phyloP scores from a whole-genome alignment of 768 basidiomycete genomes.

The Scleroderma bovista region DNA sequence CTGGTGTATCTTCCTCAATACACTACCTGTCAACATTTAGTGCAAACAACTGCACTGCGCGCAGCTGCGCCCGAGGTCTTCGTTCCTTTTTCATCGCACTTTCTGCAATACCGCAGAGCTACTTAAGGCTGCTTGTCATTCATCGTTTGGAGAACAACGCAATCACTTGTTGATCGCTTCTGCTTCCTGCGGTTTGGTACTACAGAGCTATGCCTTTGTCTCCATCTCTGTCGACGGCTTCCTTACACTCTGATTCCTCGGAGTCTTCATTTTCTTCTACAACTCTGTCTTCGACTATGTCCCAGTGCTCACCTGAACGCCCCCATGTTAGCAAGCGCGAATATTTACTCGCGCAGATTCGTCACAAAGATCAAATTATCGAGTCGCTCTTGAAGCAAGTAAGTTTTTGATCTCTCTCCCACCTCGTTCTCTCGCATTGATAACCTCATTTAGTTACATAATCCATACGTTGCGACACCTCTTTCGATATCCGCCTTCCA shows the following conservation, averaged over 20 bases:
- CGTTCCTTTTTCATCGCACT: not conserved
- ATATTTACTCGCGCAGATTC: constrained; percentile 78
- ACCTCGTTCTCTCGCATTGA: constrained; percentile 1
- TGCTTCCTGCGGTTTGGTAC: not conserved
- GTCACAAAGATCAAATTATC: constrained; percentile 84
- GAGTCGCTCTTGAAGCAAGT: constrained; percentile 82
- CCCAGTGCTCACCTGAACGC: constrained; percentile 19
- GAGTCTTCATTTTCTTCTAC: constrained; percentile 33
- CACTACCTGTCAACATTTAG: constrained; percentile 4
- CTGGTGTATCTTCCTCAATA: not conserved
- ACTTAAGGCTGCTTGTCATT: constrained; percentile 13
- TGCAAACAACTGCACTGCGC: constrained; percentile 9
- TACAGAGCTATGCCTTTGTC: constrained; percentile 8
- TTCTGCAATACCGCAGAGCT: constrained; percentile 4
- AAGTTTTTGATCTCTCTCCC: constrained; percentile 7
- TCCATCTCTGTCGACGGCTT: constrained; percentile 14
- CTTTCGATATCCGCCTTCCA: constrained; percentile 75
- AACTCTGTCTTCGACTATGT: constrained; percentile 30
- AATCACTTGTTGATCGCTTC: not conserved
- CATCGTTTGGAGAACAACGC: not conserved
- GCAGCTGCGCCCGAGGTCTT: constrained; percentile 1
- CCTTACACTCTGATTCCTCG: constrained; percentile 18
- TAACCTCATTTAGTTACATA: constrained; percentile 42
- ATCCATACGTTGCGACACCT: constrained; percentile 75
- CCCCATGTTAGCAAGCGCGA: constrained; percentile 66